A percentile compares a stretch with the other conserved stretches of the same genome.
Evolutionary conservation across 331 rosid species (phyloP).

Genomic region (Acacia pycnantha): DNA sequence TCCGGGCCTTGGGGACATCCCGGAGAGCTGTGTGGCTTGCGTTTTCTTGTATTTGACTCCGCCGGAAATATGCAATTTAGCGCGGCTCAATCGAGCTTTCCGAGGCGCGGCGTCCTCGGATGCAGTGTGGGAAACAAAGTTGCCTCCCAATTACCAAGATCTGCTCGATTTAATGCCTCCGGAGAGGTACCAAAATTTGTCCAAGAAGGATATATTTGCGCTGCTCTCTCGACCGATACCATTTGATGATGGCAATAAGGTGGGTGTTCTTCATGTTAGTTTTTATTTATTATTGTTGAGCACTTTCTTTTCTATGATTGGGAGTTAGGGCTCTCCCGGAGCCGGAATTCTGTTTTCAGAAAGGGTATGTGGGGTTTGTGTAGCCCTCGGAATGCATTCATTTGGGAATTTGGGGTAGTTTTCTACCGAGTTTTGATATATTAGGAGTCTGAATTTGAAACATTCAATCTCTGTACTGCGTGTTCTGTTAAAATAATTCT

Average conservation of each 20-base stretch:
- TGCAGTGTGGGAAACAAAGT: slow-evolving; percentile 75
- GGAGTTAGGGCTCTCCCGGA: slow-evolving; percentile 8
- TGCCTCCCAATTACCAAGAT: slow-evolving; percentile 75
- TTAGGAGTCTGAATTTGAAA: background rate
- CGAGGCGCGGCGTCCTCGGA: slow-evolving; percentile 95
- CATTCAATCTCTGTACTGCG: background rate
- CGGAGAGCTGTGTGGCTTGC: slow-evolving; percentile 89
- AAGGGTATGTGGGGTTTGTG: background rate
- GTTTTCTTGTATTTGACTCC: slow-evolving; percentile 77
- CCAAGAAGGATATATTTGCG: slow-evolving; percentile 76
- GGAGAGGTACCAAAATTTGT: slow-evolving; percentile 48
- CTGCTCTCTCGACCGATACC: slow-evolving; percentile 66
- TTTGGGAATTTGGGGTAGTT: slow-evolving; percentile 3
- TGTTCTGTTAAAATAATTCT: slow-evolving; percentile 8
- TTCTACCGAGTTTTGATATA: background rate
- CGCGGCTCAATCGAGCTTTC: slow-evolving; percentile 77
- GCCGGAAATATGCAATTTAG: slow-evolving; percentile 87
- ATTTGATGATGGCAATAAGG: slow-evolving; percentile 73
- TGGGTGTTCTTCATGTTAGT: slow-evolving; percentile 3
- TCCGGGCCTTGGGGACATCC: slow-evolving; percentile 90
- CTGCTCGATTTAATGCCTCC: slow-evolving; percentile 71
- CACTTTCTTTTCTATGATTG: background rate
- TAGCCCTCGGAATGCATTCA: background rate
- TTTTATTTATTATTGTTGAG: background rate
- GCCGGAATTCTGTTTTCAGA: background rate